phyloP scores from a whole-genome alignment of 2,329 filamentous ascomycete species.

The Microdochium nivale region DNA sequence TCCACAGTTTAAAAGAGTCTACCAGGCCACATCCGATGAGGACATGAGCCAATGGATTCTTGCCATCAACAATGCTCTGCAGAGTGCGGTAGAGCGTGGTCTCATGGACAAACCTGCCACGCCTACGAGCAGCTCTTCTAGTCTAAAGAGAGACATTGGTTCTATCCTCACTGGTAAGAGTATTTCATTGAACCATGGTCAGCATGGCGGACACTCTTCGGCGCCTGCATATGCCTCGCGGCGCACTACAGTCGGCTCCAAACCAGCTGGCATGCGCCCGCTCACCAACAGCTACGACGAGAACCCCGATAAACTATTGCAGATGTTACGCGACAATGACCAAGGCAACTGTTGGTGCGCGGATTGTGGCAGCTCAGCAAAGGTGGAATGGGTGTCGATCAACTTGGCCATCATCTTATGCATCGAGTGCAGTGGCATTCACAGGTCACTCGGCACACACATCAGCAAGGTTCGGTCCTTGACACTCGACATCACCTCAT shows the following conservation, averaged over 20 bases:
- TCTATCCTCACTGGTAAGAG: conserved; percentile 91
- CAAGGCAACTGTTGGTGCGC: conserved; percentile 91
- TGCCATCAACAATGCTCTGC: conserved; percentile 93
- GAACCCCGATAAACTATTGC: conserved; percentile 75
- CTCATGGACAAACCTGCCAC: conserved; percentile 42
- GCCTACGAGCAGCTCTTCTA: conserved; percentile 36
- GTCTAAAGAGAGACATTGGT: conserved; percentile 76
- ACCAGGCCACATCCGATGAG: conserved; percentile 95
- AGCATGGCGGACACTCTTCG: conserved; percentile 42
- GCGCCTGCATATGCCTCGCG: conserved; percentile 57
- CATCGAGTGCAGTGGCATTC: conserved; percentile 96
- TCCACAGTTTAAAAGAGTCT: conserved; percentile 89
- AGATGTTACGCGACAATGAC: conserved; percentile 80
- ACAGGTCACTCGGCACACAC: conserved; percentile 90
- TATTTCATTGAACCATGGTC: conserved; percentile 50
- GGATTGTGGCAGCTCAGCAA: conserved; percentile 83
- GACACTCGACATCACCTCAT: conserved; percentile 90
- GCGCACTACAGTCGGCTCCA: conserved; percentile 84
- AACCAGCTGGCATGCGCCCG: conserved; percentile 62
- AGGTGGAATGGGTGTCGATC: conserved; percentile 98
- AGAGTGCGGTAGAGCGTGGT: conserved; percentile 84
- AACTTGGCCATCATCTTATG: conserved; percentile 94
- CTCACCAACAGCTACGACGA: conserved; percentile 70
- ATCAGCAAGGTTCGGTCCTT: conserved; percentile 96
- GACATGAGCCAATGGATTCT: conserved; percentile 97